Evolutionary conservation across 2,329 filamentous ascomycete species (phyloP).

Genomic region (Clonostachys rosea): DNA sequence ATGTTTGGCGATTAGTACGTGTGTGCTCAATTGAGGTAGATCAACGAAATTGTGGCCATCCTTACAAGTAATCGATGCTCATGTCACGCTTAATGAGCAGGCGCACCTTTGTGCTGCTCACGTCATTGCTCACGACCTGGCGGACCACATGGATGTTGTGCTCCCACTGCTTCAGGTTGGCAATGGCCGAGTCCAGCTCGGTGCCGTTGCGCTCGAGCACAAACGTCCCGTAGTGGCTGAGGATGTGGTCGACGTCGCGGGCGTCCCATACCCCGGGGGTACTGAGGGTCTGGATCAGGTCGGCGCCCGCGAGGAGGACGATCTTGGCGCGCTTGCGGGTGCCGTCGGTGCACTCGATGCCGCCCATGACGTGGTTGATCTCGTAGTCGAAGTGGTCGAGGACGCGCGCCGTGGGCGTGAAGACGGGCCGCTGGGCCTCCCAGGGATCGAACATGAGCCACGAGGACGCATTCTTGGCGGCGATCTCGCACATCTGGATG

Average conservation of each 20-base stretch:
- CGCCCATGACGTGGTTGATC: slow-evolving; percentile 75
- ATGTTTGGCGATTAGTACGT: slow-evolving; percentile 1
- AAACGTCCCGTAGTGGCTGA: slow-evolving; percentile 78
- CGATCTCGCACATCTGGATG: slow-evolving; percentile 77
- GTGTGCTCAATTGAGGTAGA: neutral
- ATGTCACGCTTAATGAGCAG: slow-evolving; percentile 75
- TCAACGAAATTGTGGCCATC: neutral
- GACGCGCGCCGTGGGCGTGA: slow-evolving; percentile 84
- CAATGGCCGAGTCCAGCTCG: slow-evolving; percentile 81
- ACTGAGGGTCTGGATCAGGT: slow-evolving; percentile 71
- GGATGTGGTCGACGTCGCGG: slow-evolving; percentile 81
- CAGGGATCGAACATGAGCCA: slow-evolving; percentile 81
- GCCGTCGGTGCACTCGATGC: slow-evolving; percentile 66
- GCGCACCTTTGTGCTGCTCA: slow-evolving; percentile 78
- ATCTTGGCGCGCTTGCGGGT: slow-evolving; percentile 65
- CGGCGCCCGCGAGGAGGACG: slow-evolving; percentile 75
- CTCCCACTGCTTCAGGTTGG: slow-evolving; percentile 76
- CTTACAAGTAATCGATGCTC: slow-evolving; percentile 66
- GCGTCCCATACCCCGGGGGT: slow-evolving; percentile 75
- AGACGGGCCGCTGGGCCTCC: slow-evolving; percentile 78
- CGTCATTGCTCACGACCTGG: slow-evolving; percentile 69
- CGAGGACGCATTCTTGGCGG: slow-evolving; percentile 69
- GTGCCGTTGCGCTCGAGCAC: slow-evolving; percentile 86
- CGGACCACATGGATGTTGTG: slow-evolving; percentile 85
- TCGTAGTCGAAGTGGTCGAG: slow-evolving; percentile 89